Evolutionary conservation across 2,329 filamentous ascomycete species (phyloP).

Genomic region (Apiospora kogelbergensis): DNA sequence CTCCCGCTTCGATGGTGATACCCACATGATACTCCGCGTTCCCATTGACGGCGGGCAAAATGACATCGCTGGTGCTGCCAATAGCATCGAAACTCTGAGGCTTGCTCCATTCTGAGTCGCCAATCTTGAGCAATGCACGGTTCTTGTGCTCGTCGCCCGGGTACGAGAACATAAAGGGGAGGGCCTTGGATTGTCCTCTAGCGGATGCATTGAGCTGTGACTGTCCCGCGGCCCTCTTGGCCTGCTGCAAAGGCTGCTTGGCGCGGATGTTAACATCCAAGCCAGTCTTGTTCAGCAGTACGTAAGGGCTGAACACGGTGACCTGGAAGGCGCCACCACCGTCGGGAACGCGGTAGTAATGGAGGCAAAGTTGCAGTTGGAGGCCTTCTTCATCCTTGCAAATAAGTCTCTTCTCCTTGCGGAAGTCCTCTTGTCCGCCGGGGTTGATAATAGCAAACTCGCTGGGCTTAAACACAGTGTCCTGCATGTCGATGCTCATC

Average conservation of each 20-base stretch:
- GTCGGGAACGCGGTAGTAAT: constrained; percentile 88
- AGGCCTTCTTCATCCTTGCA: constrained; percentile 85
- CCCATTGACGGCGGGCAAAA: constrained; percentile 70
- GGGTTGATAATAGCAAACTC: constrained; percentile 98
- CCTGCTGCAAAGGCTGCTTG: constrained; percentile 83
- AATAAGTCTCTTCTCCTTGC: constrained; percentile 73
- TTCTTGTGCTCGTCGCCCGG: constrained; percentile 87
- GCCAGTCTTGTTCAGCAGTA: constrained; percentile 93
- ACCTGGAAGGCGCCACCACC: constrained; percentile 96
- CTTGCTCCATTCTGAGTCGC: constrained; percentile 93
- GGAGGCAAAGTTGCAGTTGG: constrained; percentile 76
- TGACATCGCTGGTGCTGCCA: constrained; percentile 85
- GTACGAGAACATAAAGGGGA: constrained; percentile 96
- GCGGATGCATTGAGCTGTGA: constrained; percentile 54
- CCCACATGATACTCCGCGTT: constrained; percentile 87
- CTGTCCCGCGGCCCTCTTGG: constrained; percentile 82
- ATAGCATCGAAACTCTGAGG: constrained; percentile 98
- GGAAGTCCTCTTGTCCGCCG: constrained; percentile 83
- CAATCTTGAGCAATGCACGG: constrained; percentile 81
- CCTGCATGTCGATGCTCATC: constrained; percentile 94
- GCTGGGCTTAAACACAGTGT: constrained; percentile 90
- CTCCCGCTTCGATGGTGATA: constrained; percentile 83
- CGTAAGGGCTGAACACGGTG: constrained; percentile 91
- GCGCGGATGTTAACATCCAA: constrained; percentile 84
- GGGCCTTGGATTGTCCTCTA: constrained; percentile 65